phyloP scores from a whole-genome alignment of 768 basidiomycete species.

The Boletales sp. region DNA sequence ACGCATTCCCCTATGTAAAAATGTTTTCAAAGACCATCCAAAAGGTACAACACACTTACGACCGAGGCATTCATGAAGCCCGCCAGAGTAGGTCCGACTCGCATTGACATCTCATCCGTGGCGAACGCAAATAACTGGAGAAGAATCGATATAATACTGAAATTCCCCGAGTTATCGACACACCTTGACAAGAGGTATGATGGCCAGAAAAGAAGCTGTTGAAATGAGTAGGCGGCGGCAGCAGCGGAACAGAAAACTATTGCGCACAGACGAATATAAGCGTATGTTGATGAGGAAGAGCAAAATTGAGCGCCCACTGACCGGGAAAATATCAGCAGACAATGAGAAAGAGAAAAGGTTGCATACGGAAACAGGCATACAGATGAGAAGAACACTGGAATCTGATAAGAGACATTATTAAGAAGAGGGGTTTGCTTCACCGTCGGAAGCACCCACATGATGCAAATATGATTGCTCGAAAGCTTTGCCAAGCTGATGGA shows the following conservation, averaged over 20 bases:
- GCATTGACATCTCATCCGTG: conserved; percentile 81
- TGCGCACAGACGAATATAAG: conserved; percentile 71
- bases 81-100: conserved; percentile 79
- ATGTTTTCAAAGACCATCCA: background rate
- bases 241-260: background rate
- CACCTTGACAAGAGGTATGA: conserved; percentile 82
- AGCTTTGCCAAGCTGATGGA: conserved; percentile 44
- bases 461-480: conserved; percentile 49
- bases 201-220: conserved; percentile 73
- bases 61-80: conserved; percentile 85
- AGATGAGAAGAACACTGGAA: conserved; percentile 67
- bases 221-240: background rate
- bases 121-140: conserved; percentile 73
- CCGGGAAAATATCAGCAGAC: background rate
- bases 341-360: background rate
- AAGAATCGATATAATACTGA: conserved; percentile 1
- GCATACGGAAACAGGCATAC: conserved; percentile 66
- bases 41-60: conserved; percentile 35
- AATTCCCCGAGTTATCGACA: background rate
- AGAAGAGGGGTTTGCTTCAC: background rate
- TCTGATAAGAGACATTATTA: conserved; percentile 36
- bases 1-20: conserved; percentile 29
- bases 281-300: conserved; percentile 47
- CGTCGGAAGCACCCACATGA: conserved; percentile 45
- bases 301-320: conserved; percentile 77